Conservation (phyloP, 306 rosid genomes). For the Quercus agrifolia region DNA sequence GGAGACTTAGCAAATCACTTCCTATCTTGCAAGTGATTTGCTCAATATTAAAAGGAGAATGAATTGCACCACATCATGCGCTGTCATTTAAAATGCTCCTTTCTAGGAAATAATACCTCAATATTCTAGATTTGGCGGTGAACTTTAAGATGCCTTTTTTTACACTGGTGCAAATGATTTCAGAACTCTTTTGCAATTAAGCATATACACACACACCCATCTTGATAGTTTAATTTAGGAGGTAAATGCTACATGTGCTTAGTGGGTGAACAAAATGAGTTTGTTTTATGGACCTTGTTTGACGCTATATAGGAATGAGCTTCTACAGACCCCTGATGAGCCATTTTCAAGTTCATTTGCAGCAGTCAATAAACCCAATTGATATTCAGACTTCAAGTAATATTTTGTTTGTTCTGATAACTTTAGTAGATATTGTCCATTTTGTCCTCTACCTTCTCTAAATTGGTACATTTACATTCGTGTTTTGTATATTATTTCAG, state of each 20-base stretch:
- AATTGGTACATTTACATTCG: not conserved
- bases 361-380: not conserved
- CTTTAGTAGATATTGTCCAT: not conserved
- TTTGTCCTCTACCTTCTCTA: not conserved
- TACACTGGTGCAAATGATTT: no score
- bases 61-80: no score
- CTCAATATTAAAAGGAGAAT: no score
- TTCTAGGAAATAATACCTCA: no score
- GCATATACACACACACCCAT: no score
- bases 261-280: not conserved
- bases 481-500: not conserved
- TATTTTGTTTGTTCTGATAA: not conserved
- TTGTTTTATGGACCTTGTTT: not conserved
- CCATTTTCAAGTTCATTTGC: not conserved
- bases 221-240: no score
- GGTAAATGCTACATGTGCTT: not conserved
- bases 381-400: not conserved
- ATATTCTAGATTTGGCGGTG: no score
- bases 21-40: no score
- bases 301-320: not conserved
- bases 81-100: no score
- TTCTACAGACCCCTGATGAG: not conserved
- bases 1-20: no score
- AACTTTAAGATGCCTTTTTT: no score
- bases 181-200: no score